These are phyloP conservation scores for Boletus coccyginus DNA, from an alignment of 768 basidiomycete genomes.

Conservation along the genomic window DNA sequence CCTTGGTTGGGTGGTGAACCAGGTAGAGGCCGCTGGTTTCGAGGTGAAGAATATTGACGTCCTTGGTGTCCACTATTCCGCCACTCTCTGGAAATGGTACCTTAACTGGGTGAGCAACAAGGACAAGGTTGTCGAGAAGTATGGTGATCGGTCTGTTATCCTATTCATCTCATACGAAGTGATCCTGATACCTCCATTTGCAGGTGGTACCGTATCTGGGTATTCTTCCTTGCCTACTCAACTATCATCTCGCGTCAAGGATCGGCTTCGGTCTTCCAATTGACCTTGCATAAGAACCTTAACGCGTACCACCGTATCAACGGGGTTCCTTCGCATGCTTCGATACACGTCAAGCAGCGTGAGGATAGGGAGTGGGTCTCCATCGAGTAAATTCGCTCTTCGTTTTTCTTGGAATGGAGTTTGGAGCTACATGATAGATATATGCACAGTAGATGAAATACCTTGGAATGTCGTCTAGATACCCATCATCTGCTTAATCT, in stretches of 20 bases:
- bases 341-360: constrained; percentile 59
- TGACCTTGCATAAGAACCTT: constrained; percentile 97
- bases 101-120: constrained; percentile 95
- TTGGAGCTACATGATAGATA: background rate
- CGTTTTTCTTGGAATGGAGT: background rate
- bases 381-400: constrained; percentile 18
- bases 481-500: constrained; percentile 27
- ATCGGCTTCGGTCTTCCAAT: constrained; percentile 89
- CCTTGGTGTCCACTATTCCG: constrained; percentile 95
- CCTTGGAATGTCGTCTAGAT: constrained; percentile 15
- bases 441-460: constrained; percentile 10
- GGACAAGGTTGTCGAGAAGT: constrained; percentile 83
- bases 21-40: constrained; percentile 89
- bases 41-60: constrained; percentile 97
- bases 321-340: constrained; percentile 78
- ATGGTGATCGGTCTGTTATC: constrained; percentile 64
- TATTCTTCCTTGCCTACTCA: constrained; percentile 93
- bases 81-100: constrained; percentile 91
- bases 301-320: constrained; percentile 92
- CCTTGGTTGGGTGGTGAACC: constrained; percentile 88
- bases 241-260: constrained; percentile 89
- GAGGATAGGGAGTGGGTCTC: constrained; percentile 27
- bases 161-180: no score
- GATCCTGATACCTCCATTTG: background rate
- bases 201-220: constrained; percentile 92